Conservation (phyloP, 2,329 filamentous ascomycete species). For the Colletotrichum tropicale region DNA sequence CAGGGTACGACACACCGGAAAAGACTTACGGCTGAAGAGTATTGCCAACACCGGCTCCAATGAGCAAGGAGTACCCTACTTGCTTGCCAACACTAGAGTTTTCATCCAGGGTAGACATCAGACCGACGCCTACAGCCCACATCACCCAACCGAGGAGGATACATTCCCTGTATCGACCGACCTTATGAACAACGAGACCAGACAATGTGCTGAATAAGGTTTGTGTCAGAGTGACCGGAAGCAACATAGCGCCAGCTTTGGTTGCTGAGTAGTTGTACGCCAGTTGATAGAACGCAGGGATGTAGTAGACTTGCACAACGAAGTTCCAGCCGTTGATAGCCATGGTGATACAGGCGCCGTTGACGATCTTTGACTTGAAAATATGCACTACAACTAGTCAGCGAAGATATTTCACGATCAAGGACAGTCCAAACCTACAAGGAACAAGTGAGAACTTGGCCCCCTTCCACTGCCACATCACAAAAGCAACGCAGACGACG, state of each 20-base stretch:
- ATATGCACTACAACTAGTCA: conserved; percentile 47
- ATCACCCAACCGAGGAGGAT: conserved; percentile 58
- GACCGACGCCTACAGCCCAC: conserved; percentile 56
- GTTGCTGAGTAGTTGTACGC: conserved; percentile 47
- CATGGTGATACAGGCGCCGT: conserved; percentile 60
- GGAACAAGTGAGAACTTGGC: conserved; percentile 53
- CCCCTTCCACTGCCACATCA: conserved; percentile 57
- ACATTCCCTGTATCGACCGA: conserved; percentile 56
- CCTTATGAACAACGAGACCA: conserved; percentile 56
- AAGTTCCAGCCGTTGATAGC: conserved; percentile 66
- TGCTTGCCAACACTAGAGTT: conserved; percentile 54
- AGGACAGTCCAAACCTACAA: conserved; percentile 30
- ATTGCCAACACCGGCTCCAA: conserved; percentile 55
- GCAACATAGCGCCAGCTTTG: conserved; percentile 43
- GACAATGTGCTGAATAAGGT: conserved; percentile 53
- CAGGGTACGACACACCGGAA: background rate
- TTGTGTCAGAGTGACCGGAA: conserved; percentile 48
- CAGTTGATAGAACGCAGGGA: conserved; percentile 51
- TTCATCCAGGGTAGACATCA: conserved; percentile 56
- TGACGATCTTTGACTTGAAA: conserved; percentile 57
- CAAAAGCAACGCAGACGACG: conserved; percentile 38
- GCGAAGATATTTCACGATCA: conserved; percentile 21
- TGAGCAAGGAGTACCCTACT: conserved; percentile 58
- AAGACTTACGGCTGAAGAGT: conserved; percentile 51
- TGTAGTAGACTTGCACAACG: conserved; percentile 57